phyloP scores from a whole-genome alignment of 768 basidiomycete species.

The Tulasnella sp. region DNA sequence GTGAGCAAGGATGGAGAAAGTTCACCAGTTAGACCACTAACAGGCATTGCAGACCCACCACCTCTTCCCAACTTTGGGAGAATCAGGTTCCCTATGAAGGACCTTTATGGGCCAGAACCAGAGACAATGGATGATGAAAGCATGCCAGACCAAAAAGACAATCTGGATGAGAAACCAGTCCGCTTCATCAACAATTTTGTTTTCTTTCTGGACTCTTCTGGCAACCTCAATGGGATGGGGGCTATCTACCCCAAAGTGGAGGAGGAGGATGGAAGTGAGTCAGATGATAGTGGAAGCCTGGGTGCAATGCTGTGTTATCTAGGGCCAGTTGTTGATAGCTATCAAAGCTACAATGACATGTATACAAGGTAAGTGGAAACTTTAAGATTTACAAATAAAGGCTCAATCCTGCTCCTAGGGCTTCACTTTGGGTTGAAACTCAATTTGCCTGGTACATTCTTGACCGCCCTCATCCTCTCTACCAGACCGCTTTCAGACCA shows the following conservation, averaged over 20 bases:
- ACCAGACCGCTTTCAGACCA: constrained; percentile 30
- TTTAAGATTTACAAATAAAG: neutral
- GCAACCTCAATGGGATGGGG: neutral
- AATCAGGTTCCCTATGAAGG: neutral
- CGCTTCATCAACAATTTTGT: neutral
- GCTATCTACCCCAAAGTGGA: neutral
- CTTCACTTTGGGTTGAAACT: constrained; percentile 43
- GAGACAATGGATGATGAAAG: neutral
- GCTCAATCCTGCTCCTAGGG: neutral
- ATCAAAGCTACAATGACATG: neutral
- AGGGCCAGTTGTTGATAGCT: neutral
- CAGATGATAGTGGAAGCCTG: neutral
- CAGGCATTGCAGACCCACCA: neutral
- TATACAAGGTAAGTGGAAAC: neutral
- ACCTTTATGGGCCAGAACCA: neutral
- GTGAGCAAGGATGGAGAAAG: neutral
- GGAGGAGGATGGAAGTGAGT: neutral
- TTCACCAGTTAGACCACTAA: neutral
- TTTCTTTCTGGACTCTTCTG: neutral
- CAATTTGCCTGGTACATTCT: constrained; percentile 52
- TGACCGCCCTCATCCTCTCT: constrained; percentile 34
- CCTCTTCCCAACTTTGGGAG: neutral
- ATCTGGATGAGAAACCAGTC: neutral
- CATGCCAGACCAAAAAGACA: neutral
- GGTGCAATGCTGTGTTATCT: neutral